Base-by-base conservation (phyloP, 257 asterid species). In the Haberlea rhodopensis region DNA sequence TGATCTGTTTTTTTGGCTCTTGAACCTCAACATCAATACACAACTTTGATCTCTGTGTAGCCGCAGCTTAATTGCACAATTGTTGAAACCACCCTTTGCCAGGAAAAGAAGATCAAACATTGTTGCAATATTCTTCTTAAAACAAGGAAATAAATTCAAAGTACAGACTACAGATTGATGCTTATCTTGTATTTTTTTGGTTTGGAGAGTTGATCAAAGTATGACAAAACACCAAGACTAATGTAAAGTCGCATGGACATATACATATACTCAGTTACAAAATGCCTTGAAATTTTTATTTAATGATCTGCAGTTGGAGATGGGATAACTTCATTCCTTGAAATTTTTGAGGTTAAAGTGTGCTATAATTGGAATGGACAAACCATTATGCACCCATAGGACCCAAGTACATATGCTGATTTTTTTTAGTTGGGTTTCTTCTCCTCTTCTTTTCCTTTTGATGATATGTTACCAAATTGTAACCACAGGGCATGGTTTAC, bases 361-460 rank as follows among this genome's bases (percentile, higher is more conserved):
- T 19, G n/a, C n/a, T 57, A n/a, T n/a, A n/a, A n/a, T n/a, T 9
- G 51, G 9, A 58, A 18, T 32, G 18, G 52, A 45, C n/a, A 57
- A 57, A 27, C 8, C 19, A 28, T 27, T 18, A n/a, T 21, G 24
- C 11, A n/a, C 11, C 62, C n/a, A 57, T 7, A 3, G 27, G 19
- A n/a, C 48, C 29, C 6, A 2, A n/a, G 52, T 37, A 6, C 13
- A n/a, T n/a, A 37, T 37, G 52, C 8, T 21, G 11, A 4, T n/a
- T n/a, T 21, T 32, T 2, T 59, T 51, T 59, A 10, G 19, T 59
- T 32, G 19, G 43, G 52, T 59, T 20, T 0, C 22, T 51, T 21
- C 56, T 51, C 27, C 25, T 32, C 2, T 74, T 52, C 27, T 65
- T 24, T 59, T 60, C 52, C 63, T 21, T 25, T 26, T 25, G 19